Percentiles rank a stretch among this genome's conserved stretches.
Conservation (phyloP, 371 early-diverging fungal genomes). For the Rhizopus delemar region DNA sequence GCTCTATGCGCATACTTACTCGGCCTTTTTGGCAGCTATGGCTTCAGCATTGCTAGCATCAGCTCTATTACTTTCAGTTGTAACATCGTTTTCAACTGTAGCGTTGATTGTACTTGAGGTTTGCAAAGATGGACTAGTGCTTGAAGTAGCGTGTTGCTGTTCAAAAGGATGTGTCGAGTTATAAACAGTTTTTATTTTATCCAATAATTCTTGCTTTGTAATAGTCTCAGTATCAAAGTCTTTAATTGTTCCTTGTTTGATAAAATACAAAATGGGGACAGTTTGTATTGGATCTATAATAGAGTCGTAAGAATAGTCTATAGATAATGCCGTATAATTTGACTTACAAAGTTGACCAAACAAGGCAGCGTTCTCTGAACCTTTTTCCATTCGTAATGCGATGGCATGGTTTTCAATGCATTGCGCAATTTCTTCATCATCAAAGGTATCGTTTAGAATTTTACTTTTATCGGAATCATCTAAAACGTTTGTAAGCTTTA, state of each 20-base stretch:
- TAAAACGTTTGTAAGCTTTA: background rate
- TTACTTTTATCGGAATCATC: conserved; percentile 28
- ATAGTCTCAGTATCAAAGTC: conserved; percentile 29
- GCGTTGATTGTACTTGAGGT: background rate
- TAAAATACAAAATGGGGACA: conserved; percentile 33
- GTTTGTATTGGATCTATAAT: conserved; percentile 23
- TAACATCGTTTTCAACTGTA: background rate
- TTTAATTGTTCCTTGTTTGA: conserved; percentile 34
- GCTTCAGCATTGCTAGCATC: background rate
- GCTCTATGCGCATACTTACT: conserved; percentile 10
- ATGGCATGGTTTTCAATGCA: conserved; percentile 18
- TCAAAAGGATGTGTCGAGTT: background rate
- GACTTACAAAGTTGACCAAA: conserved; percentile 31
- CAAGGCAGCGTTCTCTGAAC: conserved; percentile 22
- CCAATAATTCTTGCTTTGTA: conserved; percentile 17
- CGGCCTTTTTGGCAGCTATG: conserved; percentile 18
- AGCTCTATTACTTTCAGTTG: background rate
- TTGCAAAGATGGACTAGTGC: too few species aligned
- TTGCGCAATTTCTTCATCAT: conserved; percentile 7
- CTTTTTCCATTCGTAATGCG: conserved; percentile 23
- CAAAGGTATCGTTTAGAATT: conserved; percentile 10
- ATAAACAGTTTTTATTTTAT: conserved; percentile 14
- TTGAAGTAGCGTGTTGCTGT: background rate
- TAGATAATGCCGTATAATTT: background rate
- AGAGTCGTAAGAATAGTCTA: background rate